Evolutionary conservation across 305 asterid species (phyloP).

Genomic region (Fraxinus greggii): DNA sequence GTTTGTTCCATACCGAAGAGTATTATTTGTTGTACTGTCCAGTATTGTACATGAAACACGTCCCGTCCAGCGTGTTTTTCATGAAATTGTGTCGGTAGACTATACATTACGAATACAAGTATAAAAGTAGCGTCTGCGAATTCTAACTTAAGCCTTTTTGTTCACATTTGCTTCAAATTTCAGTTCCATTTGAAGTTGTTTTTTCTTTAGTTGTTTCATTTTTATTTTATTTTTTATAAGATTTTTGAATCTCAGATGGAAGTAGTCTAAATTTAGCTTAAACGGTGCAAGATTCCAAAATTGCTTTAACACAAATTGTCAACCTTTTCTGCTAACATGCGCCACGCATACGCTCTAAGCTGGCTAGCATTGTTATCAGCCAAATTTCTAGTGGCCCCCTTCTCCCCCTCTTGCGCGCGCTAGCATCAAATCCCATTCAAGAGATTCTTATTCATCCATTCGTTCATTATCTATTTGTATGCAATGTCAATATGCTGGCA

Average conservation of each 20-base stretch:
- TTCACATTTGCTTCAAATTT: background rate
- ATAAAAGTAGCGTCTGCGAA: background rate
- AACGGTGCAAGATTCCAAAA: constrained; percentile 25
- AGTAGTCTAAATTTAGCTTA: constrained; percentile 1
- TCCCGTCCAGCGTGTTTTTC: background rate
- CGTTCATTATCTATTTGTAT: background rate
- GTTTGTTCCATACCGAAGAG: background rate
- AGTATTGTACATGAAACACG: too few relatives aligned
- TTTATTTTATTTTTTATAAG: background rate
- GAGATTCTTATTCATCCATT: constrained; percentile 12
- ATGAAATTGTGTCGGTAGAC: background rate
- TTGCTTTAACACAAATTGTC: constrained; percentile 26
- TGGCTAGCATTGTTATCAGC: constrained; percentile 30
- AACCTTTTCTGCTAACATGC: constrained; percentile 30
- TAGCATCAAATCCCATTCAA: constrained; percentile 18
- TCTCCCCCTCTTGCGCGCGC: constrained; percentile 19
- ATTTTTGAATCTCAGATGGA: constrained; percentile 15
- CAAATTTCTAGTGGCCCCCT: constrained; percentile 6
- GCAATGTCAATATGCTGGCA: background rate
- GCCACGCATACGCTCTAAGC: constrained; percentile 33
- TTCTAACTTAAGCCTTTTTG: background rate
- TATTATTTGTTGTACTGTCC: too few relatives aligned
- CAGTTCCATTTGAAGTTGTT: background rate
- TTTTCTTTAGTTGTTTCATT: background rate
- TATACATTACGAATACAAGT: background rate